These are phyloP conservation scores for Trypanosoma boissoni DNA, from an alignment of 208 protist genomes.

Conservation along the genomic window DNA sequence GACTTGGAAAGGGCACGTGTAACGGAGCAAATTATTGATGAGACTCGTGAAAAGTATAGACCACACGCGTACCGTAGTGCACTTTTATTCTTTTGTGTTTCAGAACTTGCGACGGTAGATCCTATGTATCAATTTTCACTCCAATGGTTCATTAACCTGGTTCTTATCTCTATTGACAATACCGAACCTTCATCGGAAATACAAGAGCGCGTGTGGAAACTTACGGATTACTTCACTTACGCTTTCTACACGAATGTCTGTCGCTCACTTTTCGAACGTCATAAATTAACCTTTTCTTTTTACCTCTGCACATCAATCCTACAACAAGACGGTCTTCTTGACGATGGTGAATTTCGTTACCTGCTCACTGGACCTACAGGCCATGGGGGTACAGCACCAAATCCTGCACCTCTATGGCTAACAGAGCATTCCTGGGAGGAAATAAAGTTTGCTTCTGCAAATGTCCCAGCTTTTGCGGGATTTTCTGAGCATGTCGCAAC, in stretches of 20 bases:
- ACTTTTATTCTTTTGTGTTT: conserved; percentile 97
- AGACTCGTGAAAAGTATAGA: conserved; percentile 94
- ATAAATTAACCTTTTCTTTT: conserved; percentile 98
- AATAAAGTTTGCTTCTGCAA: conserved; percentile 79
- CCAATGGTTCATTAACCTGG: conserved; percentile 98
- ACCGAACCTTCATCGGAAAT: conserved; percentile 62
- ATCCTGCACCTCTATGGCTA: conserved; percentile 93
- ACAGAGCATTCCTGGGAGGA: conserved; percentile 93
- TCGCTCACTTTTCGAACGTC: conserved; percentile 97
- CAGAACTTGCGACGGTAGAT: conserved; percentile 92
- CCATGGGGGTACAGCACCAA: conserved; percentile 45
- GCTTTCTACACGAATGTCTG: conserved; percentile 97
- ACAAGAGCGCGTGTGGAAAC: conserved; percentile 75
- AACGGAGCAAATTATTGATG: conserved; percentile 95
- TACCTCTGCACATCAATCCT: conserved; percentile 91
- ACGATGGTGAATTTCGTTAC: conserved; percentile 90
- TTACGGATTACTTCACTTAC: conserved; percentile 97
- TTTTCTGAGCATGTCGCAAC: conserved; percentile 86
- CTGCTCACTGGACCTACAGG: conserved; percentile 88
- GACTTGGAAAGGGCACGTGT: conserved; percentile 91
- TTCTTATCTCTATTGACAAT: conserved; percentile 87
- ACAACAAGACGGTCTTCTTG: conserved; percentile 66
- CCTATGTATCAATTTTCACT: conserved; percentile 98
- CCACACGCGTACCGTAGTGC: conserved; percentile 94
- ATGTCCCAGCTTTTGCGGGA: conserved; percentile 73